Base-by-base conservation (phyloP, 768 basidiomycete species). In the Astraeus odoratus region DNA sequence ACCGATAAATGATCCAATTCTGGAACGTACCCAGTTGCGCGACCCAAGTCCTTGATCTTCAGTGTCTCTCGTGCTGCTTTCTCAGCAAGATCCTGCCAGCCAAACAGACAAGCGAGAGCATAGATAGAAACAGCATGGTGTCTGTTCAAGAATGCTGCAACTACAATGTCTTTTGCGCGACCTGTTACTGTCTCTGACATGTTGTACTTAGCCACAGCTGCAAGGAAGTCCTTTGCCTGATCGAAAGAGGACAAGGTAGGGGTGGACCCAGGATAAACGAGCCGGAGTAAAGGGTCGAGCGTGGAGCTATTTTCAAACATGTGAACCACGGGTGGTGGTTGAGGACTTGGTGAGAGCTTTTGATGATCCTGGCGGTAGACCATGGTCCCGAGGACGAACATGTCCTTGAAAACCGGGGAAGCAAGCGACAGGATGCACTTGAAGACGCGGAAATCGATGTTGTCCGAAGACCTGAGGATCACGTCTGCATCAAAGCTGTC, bases 391-490 rank as follows among this genome's bases (percentile, higher is more conserved):
- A 77, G 58, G 10, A 69, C 59, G 48, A 78, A 70, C 59, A 75
- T 70, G 46, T 63, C 61, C 20, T 64, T 61, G 53, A 80, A 79
- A 47, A 80, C 67, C 4, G 72, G 65, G 2, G 78, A 80, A 0
- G 72, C 66, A 9, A 75, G 36, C 5, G 36, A 19, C 12, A 37
- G 36, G 18, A 6, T 20, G 36, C 36, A 19, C 22, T 38, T 46
- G 43, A 33, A 46, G n/a, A 42, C 45, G 13, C 39, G 20, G 16
- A 50, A 50, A 22, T 50, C 29, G 24, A 47, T 45, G 25, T 37
- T 26, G 26, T 50, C 44, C 6, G 36, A 40, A 10, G 49, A 46
- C n/a, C 38, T 18, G 19, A 50, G 39, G 31, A 46, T 46, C 25
- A 50, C 24, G n/a, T 50, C 45, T 10, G 44, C 44, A 15, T 50